Base-by-base conservation (phyloP, 1,284 basidiomycete species). In the Trametes polyzona region DNA sequence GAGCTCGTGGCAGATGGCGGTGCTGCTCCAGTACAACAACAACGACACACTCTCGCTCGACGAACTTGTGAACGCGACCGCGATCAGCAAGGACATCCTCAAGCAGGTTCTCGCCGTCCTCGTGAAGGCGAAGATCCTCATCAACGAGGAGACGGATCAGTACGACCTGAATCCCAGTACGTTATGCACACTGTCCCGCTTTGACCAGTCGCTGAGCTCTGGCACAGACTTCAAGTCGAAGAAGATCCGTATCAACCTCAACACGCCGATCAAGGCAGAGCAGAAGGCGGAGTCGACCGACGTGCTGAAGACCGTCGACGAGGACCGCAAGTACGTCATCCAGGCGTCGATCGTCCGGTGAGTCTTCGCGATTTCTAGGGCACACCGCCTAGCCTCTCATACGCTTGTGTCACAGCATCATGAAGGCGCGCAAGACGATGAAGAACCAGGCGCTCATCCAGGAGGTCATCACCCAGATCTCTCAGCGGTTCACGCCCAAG, bases 371-470 rank as follows among this genome's bases (percentile, higher is more conserved):
- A n/a, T n/a, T 10, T 48, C 16, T 37, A 8, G 11, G 0, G 27
- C 11, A 35, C 2, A 7, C 32, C 11, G 14, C 23, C 19, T n/a
- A 35, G 12, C 21, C 29, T 37, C 17, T 16, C n/a, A 26, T 9
- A 11, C 3, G 12, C 37, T 35, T 10, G 21, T 33, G 17, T 29
- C 55, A 5, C 67, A 93, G 95, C 55, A 93, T 98, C 73, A 98
- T 98, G 96, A 98, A 98, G 77, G 94, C 95, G 21, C 86, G 96
- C 57, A 96, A 97, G 86, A 94, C 92, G 59, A 91, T 98, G 88
- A 96, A 96, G 81, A 96, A 98, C 76, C 92, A 96, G 72, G 83
- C 87, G 0, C 78, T 99, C 62, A 95, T 99, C 62, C 91, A 93
- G 68, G 97, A 99, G 71, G 95, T 98, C 61, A 95, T 96, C 59